Conservation (phyloP, 768 basidiomycete species). For the Suillus variegatus region DNA sequence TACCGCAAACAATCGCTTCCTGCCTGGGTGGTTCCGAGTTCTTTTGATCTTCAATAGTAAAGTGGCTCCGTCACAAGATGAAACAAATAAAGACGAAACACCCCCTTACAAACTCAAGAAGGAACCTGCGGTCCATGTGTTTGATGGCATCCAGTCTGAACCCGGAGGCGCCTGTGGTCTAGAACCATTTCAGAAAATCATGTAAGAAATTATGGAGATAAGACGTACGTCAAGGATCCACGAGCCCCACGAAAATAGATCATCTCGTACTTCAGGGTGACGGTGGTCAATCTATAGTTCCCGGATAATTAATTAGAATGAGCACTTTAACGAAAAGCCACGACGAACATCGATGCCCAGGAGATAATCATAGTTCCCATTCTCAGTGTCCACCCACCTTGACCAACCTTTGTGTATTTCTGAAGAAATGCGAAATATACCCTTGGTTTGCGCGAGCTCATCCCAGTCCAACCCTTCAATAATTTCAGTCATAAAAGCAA, state of each 20-base stretch:
- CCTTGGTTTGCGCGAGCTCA: conserved; percentile 57
- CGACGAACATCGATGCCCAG: conserved; percentile 68
- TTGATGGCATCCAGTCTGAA: conserved; percentile 93
- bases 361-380: conserved; percentile 88
- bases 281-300: conserved; percentile 72
- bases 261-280: conserved; percentile 77
- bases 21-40: conserved; percentile 45
- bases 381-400: conserved; percentile 71
- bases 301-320: conserved; percentile 13
- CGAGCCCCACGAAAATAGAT: conserved; percentile 73
- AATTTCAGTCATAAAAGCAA: neutral
- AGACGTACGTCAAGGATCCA: conserved; percentile 65
- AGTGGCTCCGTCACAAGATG: neutral
- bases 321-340: neutral
- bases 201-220: conserved; percentile 7
- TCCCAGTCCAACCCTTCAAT: conserved; percentile 82
- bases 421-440: conserved; percentile 73
- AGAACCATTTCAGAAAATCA: neutral
- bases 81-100: neutral
- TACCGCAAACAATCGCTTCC: conserved; percentile 58
- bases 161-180: conserved; percentile 72
- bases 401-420: conserved; percentile 81
- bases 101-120: conserved; percentile 63
- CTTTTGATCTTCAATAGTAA: conserved; percentile 47
- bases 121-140: conserved; percentile 75